Evolutionary conservation across 129 eudicot species (phyloP).

Genomic region (Flaveria robusta): DNA sequence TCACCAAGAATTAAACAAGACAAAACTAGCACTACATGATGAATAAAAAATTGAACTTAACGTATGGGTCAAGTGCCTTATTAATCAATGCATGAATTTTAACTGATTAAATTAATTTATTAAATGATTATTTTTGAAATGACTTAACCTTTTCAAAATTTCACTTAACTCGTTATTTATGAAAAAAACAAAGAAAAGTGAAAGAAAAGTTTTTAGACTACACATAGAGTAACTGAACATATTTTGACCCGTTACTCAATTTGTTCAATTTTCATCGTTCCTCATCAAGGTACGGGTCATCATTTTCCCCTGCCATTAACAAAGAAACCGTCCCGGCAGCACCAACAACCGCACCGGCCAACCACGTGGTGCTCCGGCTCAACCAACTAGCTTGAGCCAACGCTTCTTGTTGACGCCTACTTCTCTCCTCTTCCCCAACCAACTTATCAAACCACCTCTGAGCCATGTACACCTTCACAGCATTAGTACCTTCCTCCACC

Average conservation of each 20-base stretch:
- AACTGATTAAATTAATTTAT: not conserved
- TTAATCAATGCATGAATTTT: not conserved
- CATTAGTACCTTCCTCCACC: conserved; percentile 62
- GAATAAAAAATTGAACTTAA: not conserved
- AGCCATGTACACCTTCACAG: conserved; percentile 73
- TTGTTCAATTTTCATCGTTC: conserved; percentile 40
- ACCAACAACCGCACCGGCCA: conserved; percentile 52
- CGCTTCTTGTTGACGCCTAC: conserved; percentile 40
- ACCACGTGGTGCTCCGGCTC: conserved; percentile 58
- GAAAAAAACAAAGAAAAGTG: not conserved
- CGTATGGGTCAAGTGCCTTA: not conserved
- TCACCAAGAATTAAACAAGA: conserved; percentile 6
- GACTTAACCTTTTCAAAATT: not conserved
- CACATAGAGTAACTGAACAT: not conserved
- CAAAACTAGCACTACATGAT: not conserved
- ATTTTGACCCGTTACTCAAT: not conserved
- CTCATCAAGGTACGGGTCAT: conserved; percentile 64
- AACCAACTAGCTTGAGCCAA: conserved; percentile 55
- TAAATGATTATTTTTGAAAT: not conserved
- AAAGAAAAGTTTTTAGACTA: not conserved
- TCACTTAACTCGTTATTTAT: not conserved
- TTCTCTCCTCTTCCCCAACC: conserved; percentile 60
- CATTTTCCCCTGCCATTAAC: conserved; percentile 46
- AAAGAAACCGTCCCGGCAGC: conserved; percentile 55
- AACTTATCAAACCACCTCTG: conserved; percentile 69